These are phyloP conservation scores for Articulospora tetracladia DNA, from an alignment of 495 filamentous ascomycete genomes.

Conservation along the genomic window DNA sequence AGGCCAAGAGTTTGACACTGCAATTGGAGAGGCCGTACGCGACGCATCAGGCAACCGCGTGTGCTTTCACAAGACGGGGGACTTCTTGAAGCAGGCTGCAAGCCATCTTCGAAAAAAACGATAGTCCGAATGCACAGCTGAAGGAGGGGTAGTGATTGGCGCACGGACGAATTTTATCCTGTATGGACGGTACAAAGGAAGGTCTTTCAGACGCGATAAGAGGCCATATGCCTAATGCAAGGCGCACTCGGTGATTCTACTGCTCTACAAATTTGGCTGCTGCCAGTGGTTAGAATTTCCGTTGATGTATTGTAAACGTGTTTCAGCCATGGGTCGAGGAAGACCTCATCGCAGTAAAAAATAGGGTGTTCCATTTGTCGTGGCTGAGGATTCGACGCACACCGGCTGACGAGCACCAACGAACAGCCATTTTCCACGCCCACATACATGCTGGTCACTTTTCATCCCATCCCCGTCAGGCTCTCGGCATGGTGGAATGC, in stretches of 20 bases:
- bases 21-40: conserved; percentile 34
- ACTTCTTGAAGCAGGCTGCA: conserved; percentile 34
- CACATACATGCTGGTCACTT: background rate
- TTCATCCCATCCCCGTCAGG: background rate
- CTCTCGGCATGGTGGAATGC: background rate
- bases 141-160: background rate
- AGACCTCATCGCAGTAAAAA: background rate
- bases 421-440: background rate
- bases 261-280: background rate
- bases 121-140: background rate
- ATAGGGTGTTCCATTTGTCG: background rate
- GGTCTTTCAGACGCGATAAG: background rate
- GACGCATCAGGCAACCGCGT: conserved; percentile 34
- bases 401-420: background rate
- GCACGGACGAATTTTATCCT: background rate
- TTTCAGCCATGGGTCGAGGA: background rate
- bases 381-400: background rate
- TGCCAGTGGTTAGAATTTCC: background rate
- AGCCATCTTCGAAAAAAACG: conserved; percentile 3
- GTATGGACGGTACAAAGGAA: background rate
- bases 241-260: background rate
- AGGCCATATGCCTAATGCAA: background rate
- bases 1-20: conserved; percentile 32
- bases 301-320: background rate
- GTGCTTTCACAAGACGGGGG: conserved; percentile 38